Evolutionary conservation across 805 yeast species (phyloP), one percentile per base, ranked within the genome.

Genomic region (Hanseniaspora guilliermondii): DNA sequence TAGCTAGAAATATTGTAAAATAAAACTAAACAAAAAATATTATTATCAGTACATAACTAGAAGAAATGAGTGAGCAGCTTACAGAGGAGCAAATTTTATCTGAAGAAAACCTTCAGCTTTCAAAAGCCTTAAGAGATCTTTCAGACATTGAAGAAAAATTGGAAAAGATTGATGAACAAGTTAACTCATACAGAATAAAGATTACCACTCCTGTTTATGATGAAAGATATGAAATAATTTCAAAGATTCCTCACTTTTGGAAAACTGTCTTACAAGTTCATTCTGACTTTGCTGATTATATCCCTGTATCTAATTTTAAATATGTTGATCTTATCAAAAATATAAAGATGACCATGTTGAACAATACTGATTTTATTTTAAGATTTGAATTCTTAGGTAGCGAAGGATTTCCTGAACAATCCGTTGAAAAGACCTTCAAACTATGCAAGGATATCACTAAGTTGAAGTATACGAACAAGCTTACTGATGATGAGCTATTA

Each of bases 251-350:
- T 1, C 77, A 78, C 58, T 88, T 91, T 66, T 91, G 97, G 97
- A 83, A 85, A 61, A 77, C 83, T 53, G 95, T 85, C 0, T 68
- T 91, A 11, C 87, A 89, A 2, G 87, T 85, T 63, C 84, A 84
- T 61, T 83, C 85, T 50, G 96, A 86, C 59, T 85, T 91, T 64
- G 83, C 85, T 16, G 95, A 88, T 58, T 87, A 78, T 65, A 71
- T 89, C 19, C 75, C 80, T 32, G 79, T 83, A 1, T 85, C 83
- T 38, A 97, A 89, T 67, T 79, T 82, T 69, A 82, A 82, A 64
- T 83, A 77, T 60, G 65, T 88, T 47, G 96, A 88, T 61, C 66
- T 68, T 47, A 76, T 89, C 55, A 70, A 68, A 35, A 85, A 85
- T 58, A 25, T 50, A 1, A 50, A 50, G 27, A 37, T 50, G 11